Percentiles rank a stretch among this genome's conserved stretches.
phyloP scores from a whole-genome alignment of 306 rosid genomes.

The Fagus sylvatica region DNA sequence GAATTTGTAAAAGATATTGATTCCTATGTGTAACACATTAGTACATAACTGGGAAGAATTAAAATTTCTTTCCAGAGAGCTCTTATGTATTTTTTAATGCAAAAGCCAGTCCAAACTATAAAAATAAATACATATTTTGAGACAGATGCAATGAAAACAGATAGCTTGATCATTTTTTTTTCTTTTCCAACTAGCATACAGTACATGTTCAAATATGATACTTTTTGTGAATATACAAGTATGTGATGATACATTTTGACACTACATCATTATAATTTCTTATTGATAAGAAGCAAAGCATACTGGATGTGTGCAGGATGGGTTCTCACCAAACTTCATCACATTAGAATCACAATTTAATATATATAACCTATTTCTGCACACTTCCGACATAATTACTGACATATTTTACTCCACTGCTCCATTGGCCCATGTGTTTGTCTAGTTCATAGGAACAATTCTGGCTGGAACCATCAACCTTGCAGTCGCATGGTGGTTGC shows the following conservation, averaged over 20 bases:
- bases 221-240: too few relatives aligned
- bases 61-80: too few relatives aligned
- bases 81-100: conserved; percentile 6
- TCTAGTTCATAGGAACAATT: conserved; percentile 73
- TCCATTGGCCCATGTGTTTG: conserved; percentile 14
- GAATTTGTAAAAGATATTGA: too few relatives aligned
- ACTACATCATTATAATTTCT: too few relatives aligned
- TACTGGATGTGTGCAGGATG: not conserved
- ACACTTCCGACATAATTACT: not conserved
- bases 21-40: too few relatives aligned
- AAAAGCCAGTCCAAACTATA: not conserved
- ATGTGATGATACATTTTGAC: too few relatives aligned
- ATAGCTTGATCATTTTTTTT: too few relatives aligned
- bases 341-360: not conserved
- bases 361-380: not conserved
- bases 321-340: not conserved
- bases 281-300: not conserved
- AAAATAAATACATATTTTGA: too few relatives aligned
- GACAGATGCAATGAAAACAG: too few relatives aligned
- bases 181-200: too few relatives aligned
- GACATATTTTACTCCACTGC: not conserved
- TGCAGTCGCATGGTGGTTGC: conserved; percentile 75
- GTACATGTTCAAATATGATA: too few relatives aligned
- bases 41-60: too few relatives aligned
- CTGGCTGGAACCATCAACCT: conserved; percentile 77